A percentile compares a stretch with the other conserved stretches of the same genome.
Conservation (phyloP, 1,284 basidiomycete genomes). For the Cryptococcus wingfieldii region DNA sequence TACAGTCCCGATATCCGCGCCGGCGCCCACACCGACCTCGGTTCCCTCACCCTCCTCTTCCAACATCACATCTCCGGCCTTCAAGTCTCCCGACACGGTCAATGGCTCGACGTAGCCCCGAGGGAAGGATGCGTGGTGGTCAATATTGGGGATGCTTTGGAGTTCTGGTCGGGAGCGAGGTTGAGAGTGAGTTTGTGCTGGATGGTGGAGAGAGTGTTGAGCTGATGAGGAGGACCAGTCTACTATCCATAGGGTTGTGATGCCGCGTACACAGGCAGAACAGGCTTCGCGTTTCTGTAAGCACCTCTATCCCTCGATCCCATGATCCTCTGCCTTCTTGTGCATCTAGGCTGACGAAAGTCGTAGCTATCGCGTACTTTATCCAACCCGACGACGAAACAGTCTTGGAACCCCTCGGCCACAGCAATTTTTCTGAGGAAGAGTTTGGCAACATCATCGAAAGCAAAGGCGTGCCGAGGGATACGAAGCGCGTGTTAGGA, state of each 20-base stretch:
- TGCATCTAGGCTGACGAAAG: not conserved
- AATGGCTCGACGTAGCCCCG: conserved; percentile 36
- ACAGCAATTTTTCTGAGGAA: not conserved
- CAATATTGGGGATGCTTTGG: conserved; percentile 42
- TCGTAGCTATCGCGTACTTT: conserved; percentile 12
- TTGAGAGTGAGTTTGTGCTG: conserved; percentile 4
- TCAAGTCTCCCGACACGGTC: conserved; percentile 22
- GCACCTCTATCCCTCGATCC: not conserved
- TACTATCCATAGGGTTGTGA: conserved; percentile 12
- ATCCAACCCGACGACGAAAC: conserved; percentile 9
- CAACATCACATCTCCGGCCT: conserved; percentile 39
- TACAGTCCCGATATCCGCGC: conserved; percentile 11
- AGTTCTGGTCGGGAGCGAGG: conserved; percentile 13
- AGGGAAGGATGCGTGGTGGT: conserved; percentile 31
- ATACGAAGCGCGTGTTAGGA: conserved; percentile 3
- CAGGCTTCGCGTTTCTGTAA: conserved; percentile 8
- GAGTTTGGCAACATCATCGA: conserved; percentile 7
- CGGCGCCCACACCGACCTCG: conserved; percentile 27
- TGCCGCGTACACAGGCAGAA: conserved; percentile 8
- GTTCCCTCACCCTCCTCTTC: conserved; percentile 38
- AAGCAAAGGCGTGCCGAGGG: conserved; percentile 9
- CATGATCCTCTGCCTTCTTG: not conserved
- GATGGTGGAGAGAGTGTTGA: not conserved
- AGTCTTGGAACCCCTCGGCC: conserved; percentile 6
- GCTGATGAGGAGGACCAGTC: conserved; percentile 3